Evolutionary conservation across 2,329 filamentous ascomycete species (phyloP).

Genomic region (Paecilomyces variotii): DNA sequence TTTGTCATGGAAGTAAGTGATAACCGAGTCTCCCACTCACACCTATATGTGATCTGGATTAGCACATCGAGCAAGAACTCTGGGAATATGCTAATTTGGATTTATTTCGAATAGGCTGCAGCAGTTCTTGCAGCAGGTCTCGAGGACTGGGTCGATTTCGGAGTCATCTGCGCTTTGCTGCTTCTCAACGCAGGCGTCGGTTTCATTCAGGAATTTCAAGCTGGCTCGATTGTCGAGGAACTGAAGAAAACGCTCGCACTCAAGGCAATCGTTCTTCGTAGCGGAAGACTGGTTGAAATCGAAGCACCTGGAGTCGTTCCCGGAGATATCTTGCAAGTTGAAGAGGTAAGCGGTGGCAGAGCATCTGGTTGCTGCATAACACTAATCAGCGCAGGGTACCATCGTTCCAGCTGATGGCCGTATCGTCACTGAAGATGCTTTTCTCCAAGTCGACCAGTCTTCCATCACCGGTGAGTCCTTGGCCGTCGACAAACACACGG

Average conservation of each 20-base stretch:
- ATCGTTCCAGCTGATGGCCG: slow-evolving; percentile 85
- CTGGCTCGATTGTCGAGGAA: slow-evolving; percentile 82
- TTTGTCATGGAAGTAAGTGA: slow-evolving; percentile 80
- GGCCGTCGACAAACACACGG: slow-evolving; percentile 78
- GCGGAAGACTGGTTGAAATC: slow-evolving; percentile 67
- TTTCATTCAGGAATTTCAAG: slow-evolving; percentile 85
- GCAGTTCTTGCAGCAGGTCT: slow-evolving; percentile 76
- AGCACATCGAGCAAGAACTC: not conserved
- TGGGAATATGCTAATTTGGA: not conserved
- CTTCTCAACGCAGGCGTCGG: slow-evolving; percentile 78
- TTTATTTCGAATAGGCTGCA: slow-evolving; percentile 46
- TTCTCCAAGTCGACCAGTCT: slow-evolving; percentile 86
- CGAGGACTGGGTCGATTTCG: slow-evolving; percentile 85
- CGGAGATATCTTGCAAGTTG: slow-evolving; percentile 81
- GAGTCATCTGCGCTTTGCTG: slow-evolving; percentile 77
- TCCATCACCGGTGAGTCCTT: slow-evolving; percentile 88
- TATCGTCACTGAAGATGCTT: slow-evolving; percentile 73
- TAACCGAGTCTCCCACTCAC: no score
- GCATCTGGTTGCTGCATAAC: not conserved
- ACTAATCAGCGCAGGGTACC: slow-evolving; percentile 50
- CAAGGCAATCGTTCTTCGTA: slow-evolving; percentile 79
- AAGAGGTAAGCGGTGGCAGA: slow-evolving; percentile 49
- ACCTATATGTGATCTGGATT: no score
- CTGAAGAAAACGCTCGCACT: slow-evolving; percentile 84
- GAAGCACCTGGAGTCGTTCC: slow-evolving; percentile 79